These are phyloP conservation scores for Lipomyces sp. DNA, from an alignment of 805 yeast species.

Conservation along the genomic window DNA sequence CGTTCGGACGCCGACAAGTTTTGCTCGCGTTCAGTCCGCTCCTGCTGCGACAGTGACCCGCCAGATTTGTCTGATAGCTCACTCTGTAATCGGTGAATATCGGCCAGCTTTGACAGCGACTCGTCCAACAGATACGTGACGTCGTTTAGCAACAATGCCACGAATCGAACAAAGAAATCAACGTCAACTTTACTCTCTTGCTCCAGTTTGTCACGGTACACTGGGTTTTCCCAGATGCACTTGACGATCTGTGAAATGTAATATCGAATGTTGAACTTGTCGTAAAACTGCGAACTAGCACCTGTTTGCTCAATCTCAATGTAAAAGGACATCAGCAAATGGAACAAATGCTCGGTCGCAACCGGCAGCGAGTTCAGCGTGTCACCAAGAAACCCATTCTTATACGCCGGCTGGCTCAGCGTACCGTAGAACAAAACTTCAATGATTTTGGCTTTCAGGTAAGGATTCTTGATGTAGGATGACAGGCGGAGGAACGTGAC, in stretches of 20 bases:
- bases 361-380: constrained; percentile 67
- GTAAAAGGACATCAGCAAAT: constrained; percentile 84
- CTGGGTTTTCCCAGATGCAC: constrained; percentile 76
- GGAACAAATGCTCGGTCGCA: constrained; percentile 69
- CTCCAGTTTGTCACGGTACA: constrained; percentile 70
- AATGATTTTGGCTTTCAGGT: constrained; percentile 81
- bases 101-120: constrained; percentile 75
- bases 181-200: constrained; percentile 68
- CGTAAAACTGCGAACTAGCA: constrained; percentile 91
- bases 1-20: constrained; percentile 68
- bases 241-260: constrained; percentile 83
- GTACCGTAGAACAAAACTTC: constrained; percentile 78
- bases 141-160: constrained; percentile 94
- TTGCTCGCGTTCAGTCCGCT: constrained; percentile 53
- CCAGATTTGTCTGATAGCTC: constrained; percentile 53
- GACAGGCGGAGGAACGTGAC: constrained; percentile 74
- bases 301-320: constrained; percentile 97
- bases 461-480: constrained; percentile 80
- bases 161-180: constrained; percentile 86
- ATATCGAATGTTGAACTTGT: constrained; percentile 89
- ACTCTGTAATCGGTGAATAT: constrained; percentile 74
- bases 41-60: constrained; percentile 35
- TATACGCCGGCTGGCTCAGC: constrained; percentile 53
- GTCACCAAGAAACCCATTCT: constrained; percentile 69
- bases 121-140: constrained; percentile 91